Evolutionary conservation across 495 filamentous ascomycete species (phyloP).

Genomic region (Trypethelium eluteriae): DNA sequence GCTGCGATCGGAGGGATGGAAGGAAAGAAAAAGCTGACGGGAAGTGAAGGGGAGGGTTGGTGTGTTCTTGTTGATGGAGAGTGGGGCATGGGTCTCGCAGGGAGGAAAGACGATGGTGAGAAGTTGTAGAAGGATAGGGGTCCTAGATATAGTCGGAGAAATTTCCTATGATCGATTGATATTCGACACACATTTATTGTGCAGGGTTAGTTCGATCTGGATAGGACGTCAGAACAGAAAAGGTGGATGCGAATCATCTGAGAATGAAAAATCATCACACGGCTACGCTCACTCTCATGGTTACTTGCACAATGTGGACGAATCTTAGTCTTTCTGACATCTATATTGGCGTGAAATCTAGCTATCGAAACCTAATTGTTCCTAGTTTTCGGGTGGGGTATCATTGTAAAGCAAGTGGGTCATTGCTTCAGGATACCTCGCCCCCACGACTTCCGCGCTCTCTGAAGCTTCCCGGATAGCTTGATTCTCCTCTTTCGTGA

Average conservation of each 20-base stretch:
- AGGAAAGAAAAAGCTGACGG: slow-evolving; percentile 33
- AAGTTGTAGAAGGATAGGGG: background rate
- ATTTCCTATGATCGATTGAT: background rate
- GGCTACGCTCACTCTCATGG: background rate
- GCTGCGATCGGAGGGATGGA: slow-evolving; percentile 62
- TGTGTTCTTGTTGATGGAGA: slow-evolving; percentile 91
- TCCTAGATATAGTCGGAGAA: background rate
- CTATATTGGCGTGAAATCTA: background rate
- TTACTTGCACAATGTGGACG: too few species aligned
- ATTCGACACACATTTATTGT: too few species aligned
- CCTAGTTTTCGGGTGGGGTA: slow-evolving; percentile 25
- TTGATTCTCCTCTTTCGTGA: slow-evolving; percentile 32
- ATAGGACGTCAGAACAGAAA: too few species aligned
- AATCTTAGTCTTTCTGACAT: too few species aligned
- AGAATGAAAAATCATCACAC: too few species aligned
- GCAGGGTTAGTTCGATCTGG: too few species aligned
- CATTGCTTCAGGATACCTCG: slow-evolving; percentile 30
- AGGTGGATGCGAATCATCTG: too few species aligned
- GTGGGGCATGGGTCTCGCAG: slow-evolving; percentile 54
- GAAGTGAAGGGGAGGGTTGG: slow-evolving; percentile 63
- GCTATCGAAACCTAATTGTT: background rate
- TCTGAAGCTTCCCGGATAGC: slow-evolving; percentile 31
- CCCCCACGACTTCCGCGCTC: slow-evolving; percentile 27
- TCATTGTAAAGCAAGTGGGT: slow-evolving; percentile 24
- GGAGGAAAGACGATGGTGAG: slow-evolving; percentile 32